phyloP scores from a whole-genome alignment of 345 rosid genomes.

The Brassica nigra region DNA sequence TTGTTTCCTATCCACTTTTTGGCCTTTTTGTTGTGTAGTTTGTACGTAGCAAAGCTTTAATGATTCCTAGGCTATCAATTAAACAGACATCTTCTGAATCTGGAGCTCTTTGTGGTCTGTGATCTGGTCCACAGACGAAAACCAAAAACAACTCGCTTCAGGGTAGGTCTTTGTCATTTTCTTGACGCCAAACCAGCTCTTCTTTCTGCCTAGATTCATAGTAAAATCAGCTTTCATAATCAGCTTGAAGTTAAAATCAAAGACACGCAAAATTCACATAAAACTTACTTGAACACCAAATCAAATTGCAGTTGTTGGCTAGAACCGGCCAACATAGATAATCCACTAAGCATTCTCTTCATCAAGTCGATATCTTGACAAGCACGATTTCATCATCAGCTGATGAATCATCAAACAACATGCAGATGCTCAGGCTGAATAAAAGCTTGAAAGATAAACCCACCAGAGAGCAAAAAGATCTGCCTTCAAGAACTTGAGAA shows the following conservation, averaged over 20 bases:
- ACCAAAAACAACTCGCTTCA: conserved; percentile 76
- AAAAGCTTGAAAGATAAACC: neutral
- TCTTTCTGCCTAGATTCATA: conserved; percentile 64
- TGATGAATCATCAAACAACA: neutral
- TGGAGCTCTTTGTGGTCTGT: conserved; percentile 12
- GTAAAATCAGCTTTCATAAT: neutral
- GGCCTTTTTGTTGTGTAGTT: neutral
- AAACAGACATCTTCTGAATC: neutral
- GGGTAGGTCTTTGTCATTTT: conserved; percentile 50
- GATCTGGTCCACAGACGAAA: conserved; percentile 79
- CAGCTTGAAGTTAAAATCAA: neutral
- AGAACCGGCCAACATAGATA: neutral
- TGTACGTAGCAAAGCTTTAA: conserved; percentile 55
- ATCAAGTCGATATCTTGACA: neutral
- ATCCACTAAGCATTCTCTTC: neutral
- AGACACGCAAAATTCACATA: neutral
- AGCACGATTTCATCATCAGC: conserved; percentile 24
- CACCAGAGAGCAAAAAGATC: conserved; percentile 79
- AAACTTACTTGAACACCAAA: conserved; percentile 66
- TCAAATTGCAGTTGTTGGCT: neutral
- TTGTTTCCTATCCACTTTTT: conserved; percentile 7
- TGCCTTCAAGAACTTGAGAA: conserved; percentile 51
- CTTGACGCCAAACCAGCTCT: conserved; percentile 71
- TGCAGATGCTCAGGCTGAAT: neutral
- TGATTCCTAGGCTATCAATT: conserved; percentile 44